Percentiles rank a stretch among this genome's conserved stretches.
Evolutionary conservation across 2,329 filamentous ascomycete genomes (phyloP).

Genomic region (Truncatella angustata): DNA sequence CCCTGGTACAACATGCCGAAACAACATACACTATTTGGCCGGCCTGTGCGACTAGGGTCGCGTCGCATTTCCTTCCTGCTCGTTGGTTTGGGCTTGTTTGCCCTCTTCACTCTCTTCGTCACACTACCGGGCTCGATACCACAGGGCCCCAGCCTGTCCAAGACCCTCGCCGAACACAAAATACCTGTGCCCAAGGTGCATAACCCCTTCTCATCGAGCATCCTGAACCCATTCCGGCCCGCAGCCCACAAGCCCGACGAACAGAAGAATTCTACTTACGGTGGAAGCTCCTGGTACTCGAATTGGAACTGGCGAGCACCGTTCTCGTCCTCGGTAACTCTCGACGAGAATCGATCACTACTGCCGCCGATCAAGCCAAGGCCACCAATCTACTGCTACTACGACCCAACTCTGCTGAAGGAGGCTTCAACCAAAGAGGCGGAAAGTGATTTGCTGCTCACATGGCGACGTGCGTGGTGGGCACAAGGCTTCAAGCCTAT

Average conservation of each 20-base stretch:
- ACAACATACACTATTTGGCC: conserved; percentile 45
- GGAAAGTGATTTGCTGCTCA: conserved; percentile 75
- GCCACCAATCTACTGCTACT: conserved; percentile 85
- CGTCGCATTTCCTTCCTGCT: conserved; percentile 54
- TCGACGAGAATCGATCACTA: conserved; percentile 80
- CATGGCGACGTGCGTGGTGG: conserved; percentile 95
- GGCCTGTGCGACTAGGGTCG: conserved; percentile 48
- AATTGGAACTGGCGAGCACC: conserved; percentile 90
- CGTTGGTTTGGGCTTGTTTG: conserved; percentile 49
- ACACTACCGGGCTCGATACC: conserved; percentile 48
- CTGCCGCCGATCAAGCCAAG: conserved; percentile 73
- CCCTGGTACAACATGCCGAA: conserved; percentile 39
- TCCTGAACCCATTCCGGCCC: conserved; percentile 65
- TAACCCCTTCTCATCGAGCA: conserved; percentile 44
- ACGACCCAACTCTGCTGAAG: conserved; percentile 66
- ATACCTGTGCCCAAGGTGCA: conserved; percentile 49
- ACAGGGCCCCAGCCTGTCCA: conserved; percentile 47
- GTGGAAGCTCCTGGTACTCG: conserved; percentile 79
- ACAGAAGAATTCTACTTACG: conserved; percentile 75
- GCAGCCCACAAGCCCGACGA: conserved; percentile 70
- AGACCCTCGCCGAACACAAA: conserved; percentile 46
- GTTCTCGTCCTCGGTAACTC: conserved; percentile 76
- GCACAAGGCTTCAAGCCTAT: conserved; percentile 86
- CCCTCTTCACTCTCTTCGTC: conserved; percentile 52
- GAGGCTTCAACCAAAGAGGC: conserved; percentile 65